Conservation (phyloP, 164 flowering plant species). For the Vitis cinerea region DNA sequence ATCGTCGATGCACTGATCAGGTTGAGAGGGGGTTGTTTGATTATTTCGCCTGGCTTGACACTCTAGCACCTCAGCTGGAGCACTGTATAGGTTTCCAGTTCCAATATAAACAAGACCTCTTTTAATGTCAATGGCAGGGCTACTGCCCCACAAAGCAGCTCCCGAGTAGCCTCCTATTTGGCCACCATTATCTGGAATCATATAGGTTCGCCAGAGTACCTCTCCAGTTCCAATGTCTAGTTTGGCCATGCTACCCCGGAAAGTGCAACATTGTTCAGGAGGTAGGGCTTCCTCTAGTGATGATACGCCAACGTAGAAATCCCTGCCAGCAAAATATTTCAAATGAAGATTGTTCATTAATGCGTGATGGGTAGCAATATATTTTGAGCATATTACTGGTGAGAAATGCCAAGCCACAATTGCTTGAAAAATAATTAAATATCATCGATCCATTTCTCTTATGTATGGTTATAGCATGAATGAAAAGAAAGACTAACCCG, state of each 20-base stretch:
- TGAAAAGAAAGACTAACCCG: conserved; percentile 24
- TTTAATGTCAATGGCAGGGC: conserved; percentile 42
- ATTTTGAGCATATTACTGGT: too few species aligned
- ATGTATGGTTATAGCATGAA: too few species aligned
- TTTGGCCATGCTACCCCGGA: conserved; percentile 47
- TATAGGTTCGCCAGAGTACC: conserved; percentile 40
- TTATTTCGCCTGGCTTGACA: conserved; percentile 47
- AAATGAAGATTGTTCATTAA: too few species aligned
- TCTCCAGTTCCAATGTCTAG: conserved; percentile 30
- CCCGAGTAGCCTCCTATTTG: conserved; percentile 40
- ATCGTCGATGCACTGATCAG: conserved; percentile 37
- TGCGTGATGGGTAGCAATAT: too few species aligned
- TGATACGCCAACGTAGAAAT: conserved; percentile 43
- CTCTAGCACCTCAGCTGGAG: conserved; percentile 34
- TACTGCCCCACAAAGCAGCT: conserved; percentile 59
- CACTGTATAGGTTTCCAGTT: conserved; percentile 49
- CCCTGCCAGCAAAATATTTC: conserved; percentile 9
- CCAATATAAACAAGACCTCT: conserved; percentile 36
- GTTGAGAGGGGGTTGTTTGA: conserved; percentile 30
- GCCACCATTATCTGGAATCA: conserved; percentile 43
- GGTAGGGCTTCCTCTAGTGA: conserved; percentile 37
- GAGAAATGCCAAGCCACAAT: too few species aligned
- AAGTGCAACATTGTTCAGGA: conserved; percentile 37
- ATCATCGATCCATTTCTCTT: too few species aligned
- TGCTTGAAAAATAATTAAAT: too few species aligned